Evolutionary conservation across 257 asterid genomes (phyloP).

Genomic region (Salvia splendens): DNA sequence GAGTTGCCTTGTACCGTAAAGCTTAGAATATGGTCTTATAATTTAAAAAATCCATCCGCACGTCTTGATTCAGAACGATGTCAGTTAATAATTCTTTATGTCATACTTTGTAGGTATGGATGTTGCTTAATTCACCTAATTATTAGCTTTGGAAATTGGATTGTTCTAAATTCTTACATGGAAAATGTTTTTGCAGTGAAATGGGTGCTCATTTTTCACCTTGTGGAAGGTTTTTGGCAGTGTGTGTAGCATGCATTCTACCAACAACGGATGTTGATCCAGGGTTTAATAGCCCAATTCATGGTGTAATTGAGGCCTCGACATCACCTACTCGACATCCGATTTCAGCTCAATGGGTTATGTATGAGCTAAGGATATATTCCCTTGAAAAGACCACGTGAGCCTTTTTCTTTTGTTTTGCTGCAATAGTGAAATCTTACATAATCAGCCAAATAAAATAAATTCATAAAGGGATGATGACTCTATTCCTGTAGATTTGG

Average conservation of each 20-base stretch:
- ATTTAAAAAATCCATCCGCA: conserved; percentile 68
- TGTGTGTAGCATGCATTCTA: conserved; percentile 89
- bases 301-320: conserved; percentile 63
- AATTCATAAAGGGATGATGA: conserved; percentile 20
- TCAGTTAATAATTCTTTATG: conserved; percentile 84
- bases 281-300: conserved; percentile 66
- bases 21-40: conserved; percentile 92
- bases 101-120: conserved; percentile 90
- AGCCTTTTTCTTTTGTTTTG: conserved; percentile 32
- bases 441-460: conserved; percentile 20
- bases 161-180: conserved; percentile 20
- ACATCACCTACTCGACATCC: conserved; percentile 99
- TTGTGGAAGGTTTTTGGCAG: conserved; percentile 95
- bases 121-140: conserved; percentile 13
- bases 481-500: conserved; percentile 68
- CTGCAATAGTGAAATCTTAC: not conserved
- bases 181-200: conserved; percentile 52
- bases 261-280: conserved; percentile 78
- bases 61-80: conserved; percentile 70
- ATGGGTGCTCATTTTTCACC: conserved; percentile 99
- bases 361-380: conserved; percentile 92
- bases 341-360: conserved; percentile 81
- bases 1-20: conserved; percentile 98
- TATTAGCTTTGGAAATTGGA: conserved; percentile 15
- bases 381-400: conserved; percentile 95